Base-by-base conservation (phyloP, 345 rosid genomes). In the Erysimum cheiranthoides region DNA sequence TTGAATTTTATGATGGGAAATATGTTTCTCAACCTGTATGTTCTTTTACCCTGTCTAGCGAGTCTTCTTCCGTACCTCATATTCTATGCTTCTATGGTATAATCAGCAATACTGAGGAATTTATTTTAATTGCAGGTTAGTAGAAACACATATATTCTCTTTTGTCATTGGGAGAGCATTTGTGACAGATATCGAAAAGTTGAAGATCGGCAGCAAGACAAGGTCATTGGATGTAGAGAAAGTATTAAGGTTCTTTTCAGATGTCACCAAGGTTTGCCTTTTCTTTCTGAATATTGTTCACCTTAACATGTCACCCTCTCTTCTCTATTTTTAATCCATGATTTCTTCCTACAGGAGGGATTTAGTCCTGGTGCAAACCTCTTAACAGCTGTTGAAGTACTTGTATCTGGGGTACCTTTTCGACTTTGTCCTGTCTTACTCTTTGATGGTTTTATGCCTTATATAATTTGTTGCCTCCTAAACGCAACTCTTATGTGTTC, bases 101-200 rank as follows among this genome's bases (percentile, higher is more conserved):
- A 40, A 71, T 80, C 71, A 74, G 71, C 66, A 54, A 75, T 80
- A 49, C 63, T 81, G 78, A 73, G 64, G 65, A 49, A 70, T 81
- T 71, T 73, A 32, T 60, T 43, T 80, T 79, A 39, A 78, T 78
- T 70, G 70, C 99, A 96, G 99, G 97, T 85, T 96, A 88, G 98
- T 93, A 76, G 99, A 96, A 86, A 93, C 98, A 79, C 99, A 96
- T 54, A 85, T 96, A 75, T 96, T 96, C 88, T 93, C 92, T 52
- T 96, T 96, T 83, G 99, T 93, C 73, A 91, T 96, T 79, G 99
- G 99, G 86, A 84, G 99, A 88, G 99, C 98, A 53, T 96, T 93
- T 88, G 99, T 93, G 70, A 89, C 99, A 35, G 99, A 96, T 82
- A 84, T 93, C 65, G 99, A 88, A 77, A 96, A 96, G 87, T 86